phyloP scores from a whole-genome alignment of 495 filamentous ascomycete species.

The Neurospora discreta region DNA sequence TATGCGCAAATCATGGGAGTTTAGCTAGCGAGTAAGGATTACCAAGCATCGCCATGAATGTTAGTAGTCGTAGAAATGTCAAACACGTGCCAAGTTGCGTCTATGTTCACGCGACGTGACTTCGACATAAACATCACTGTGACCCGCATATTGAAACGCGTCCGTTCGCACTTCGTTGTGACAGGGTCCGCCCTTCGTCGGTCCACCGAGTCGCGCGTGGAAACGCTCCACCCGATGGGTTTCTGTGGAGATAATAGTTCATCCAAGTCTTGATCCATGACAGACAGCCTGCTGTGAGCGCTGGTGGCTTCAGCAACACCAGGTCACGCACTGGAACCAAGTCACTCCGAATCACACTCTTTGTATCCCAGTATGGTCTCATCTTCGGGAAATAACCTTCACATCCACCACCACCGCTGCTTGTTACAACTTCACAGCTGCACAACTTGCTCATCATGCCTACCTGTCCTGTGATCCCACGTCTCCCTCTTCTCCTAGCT shows the following conservation, averaged over 20 bases:
- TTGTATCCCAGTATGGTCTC: no score
- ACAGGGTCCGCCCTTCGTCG: not conserved
- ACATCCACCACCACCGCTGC: not conserved
- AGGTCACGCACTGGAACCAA: no score
- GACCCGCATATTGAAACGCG: not conserved
- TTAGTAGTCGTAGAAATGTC: not conserved
- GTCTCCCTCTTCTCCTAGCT: not conserved
- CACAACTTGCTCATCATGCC: no score
- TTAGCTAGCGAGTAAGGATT: not conserved
- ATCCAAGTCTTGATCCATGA: not conserved
- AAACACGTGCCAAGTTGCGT: not conserved
- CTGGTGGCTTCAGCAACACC: not conserved
- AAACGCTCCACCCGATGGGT: not conserved
- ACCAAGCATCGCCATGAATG: not conserved
- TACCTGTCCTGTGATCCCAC: not conserved
- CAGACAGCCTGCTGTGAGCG: no score
- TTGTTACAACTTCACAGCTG: no score
- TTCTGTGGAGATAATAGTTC: not conserved
- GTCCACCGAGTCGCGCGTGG: not conserved
- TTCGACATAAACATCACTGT: not conserved
- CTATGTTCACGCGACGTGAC: not conserved
- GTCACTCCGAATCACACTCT: no score
- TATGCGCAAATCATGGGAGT: not conserved
- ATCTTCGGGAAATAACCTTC: not conserved
- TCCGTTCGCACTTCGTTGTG: not conserved